Evolutionary conservation across 2,329 filamentous ascomycete genomes (phyloP), one percentile per base, ranked within the genome.

Genomic region (Herpotrichia juniperi): DNA sequence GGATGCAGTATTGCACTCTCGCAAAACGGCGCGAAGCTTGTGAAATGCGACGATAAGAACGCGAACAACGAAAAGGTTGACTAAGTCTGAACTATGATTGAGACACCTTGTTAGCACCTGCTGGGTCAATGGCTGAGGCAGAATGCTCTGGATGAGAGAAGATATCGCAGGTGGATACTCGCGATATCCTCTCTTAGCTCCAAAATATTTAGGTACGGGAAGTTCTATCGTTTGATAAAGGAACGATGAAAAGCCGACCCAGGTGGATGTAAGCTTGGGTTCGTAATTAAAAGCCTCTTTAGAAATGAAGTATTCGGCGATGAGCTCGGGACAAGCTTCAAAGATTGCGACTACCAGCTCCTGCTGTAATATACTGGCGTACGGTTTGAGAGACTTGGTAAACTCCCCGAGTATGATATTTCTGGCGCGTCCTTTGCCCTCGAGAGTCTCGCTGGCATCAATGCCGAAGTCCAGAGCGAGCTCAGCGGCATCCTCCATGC

Each of bases 191-290:
- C 83, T 80, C 34, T 79, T 79, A 61, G 87, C 84, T 11, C 91
- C 91, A 66, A 93, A 91, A 54, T 83, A 83, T 22, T 78, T 69
- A 2, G 93, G 93, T 2, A 96, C 79, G 1, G 87, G 85, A 30
- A 96, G 78, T 51, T 88, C 83, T 40, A 97, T 86, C 1, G 87
- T 85, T 54, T 89, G 89, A 73, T 96, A 96, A 4, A 99, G 76
- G 56, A 97, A 91, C 0, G 92, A 87, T 0, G 92, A 91, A 69
- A 96, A 96, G 35, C 93, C 93, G 61, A 97, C 90, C 94, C 94
- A 99, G 0, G 92, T 94, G 39, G 92, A 87, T 2, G 92, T 94
- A 4, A 96, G 81, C 68, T 96, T 97, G 0, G 94, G 93, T 35
- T 97, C 93, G 57, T 96, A 91, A 0, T 87, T 85, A 64, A 97